Percentiles rank a stretch among this genome's conserved stretches.
Conservation (phyloP, 2,329 filamentous ascomycete genomes). For the Allantophomopsis cytisporea region DNA sequence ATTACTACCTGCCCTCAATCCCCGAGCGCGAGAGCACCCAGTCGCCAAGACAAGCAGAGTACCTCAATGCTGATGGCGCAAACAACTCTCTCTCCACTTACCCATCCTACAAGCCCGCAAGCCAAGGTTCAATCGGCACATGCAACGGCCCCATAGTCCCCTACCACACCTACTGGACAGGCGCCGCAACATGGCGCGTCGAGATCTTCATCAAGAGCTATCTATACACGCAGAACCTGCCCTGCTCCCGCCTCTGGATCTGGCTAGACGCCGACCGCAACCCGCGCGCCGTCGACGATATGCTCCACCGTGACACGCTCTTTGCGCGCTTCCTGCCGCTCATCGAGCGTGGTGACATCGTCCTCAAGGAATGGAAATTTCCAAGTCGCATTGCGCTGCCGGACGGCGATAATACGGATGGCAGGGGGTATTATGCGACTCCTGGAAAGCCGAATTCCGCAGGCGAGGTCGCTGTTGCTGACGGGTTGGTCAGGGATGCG, state of each 20-base stretch:
- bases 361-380: slow-evolving; percentile 37
- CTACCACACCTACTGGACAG: slow-evolving; percentile 42
- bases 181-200: slow-evolving; percentile 39
- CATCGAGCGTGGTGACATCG: slow-evolving; percentile 36
- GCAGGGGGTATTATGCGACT: slow-evolving; percentile 32
- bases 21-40: slow-evolving; percentile 18
- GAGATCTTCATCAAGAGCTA: slow-evolving; percentile 42
- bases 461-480: slow-evolving; percentile 25
- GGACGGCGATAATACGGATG: slow-evolving; percentile 31
- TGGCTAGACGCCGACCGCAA: slow-evolving; percentile 40
- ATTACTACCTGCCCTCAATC: slow-evolving; percentile 28
- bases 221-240: slow-evolving; percentile 39
- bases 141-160: slow-evolving; percentile 40
- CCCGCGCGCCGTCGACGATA: slow-evolving; percentile 32
- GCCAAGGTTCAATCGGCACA: slow-evolving; percentile 27
- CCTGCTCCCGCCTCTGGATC: slow-evolving; percentile 36
- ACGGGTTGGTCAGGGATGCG: slow-evolving; percentile 34
- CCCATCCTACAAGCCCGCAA: slow-evolving; percentile 20
- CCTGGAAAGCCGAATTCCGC: slow-evolving; percentile 24
- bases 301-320: slow-evolving; percentile 34
- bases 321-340: slow-evolving; percentile 38
- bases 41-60: slow-evolving; percentile 16
- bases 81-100: slow-evolving; percentile 17
- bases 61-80: slow-evolving; percentile 18
- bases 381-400: slow-evolving; percentile 36